Base-by-base conservation (phyloP, 2,329 filamentous ascomycete genomes). In the Clarireedia monteithiana region DNA sequence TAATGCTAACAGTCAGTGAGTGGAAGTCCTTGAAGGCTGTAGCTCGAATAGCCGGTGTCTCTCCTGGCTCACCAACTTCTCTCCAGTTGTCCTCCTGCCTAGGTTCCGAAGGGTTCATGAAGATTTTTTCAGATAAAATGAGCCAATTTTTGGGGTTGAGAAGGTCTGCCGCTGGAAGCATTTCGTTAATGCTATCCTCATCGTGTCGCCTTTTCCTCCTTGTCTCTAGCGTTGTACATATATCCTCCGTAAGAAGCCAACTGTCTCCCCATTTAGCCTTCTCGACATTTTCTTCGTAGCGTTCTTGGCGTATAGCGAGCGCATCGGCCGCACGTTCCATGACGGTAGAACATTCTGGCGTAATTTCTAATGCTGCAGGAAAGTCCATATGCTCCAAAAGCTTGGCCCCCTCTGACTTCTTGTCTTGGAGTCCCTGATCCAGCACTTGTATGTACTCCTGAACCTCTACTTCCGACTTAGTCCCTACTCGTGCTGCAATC, bases 21-120 rank as follows among this genome's bases (percentile, higher is more conserved):
- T 91, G 78, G 46, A 96, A 85, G 63, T 94, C 89, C 5, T 81
- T 77, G n/a, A 95, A 77, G 0, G 88, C 84, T 1, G 88, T 91
- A 6, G 84, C 80, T 62, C 86, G 84, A 23, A 96, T 81, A 0
- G 86, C 82, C 0, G 91, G 91, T 3, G 74, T 74, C 55, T 81
- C 77, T 52, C 69, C 68, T 27, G 52, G 46, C n/a, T 79, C 76
- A 20, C 78, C 77, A 6, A 88, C 64, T 40, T 74, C 75, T 36
- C 73, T 74, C 89, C 88, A 95, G 66, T 89, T 91, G 55, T 81
- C 77, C 53, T 83, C 80, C 12, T 76, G 72, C 44, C 79, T 73
- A 2, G 74, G 68, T 12, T 78, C 77, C 58, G 73, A 74, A 23
- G 72, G 63, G 58, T 91, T 92, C 89, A 95, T 92, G 67, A 92